Conservation (phyloP, 192 early-diverging fungal genomes). For the Dissophora ornata region DNA sequence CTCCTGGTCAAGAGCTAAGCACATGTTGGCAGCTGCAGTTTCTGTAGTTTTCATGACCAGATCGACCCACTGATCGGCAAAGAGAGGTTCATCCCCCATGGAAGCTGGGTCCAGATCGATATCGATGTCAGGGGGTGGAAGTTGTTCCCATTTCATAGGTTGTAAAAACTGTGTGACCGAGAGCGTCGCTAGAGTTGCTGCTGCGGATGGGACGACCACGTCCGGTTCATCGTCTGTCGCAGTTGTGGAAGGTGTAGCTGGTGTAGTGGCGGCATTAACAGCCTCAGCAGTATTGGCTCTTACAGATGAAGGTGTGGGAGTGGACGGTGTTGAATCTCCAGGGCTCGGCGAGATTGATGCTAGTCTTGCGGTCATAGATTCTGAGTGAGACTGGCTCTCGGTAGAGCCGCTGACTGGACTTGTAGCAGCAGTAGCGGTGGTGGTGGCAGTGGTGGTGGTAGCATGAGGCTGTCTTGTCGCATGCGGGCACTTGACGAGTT, state of each 20-base stretch:
- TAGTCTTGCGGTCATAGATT: too few relatives aligned
- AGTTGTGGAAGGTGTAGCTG: too few relatives aligned
- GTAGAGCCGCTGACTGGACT: too few relatives aligned
- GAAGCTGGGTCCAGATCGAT: slow-evolving; percentile 44
- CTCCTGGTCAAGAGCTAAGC: slow-evolving; percentile 41
- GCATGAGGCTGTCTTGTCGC: not conserved
- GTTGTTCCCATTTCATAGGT: slow-evolving; percentile 45
- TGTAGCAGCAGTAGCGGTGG: not conserved
- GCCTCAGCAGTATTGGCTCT: too few relatives aligned
- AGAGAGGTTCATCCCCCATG: slow-evolving; percentile 40
- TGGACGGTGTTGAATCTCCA: slow-evolving; percentile 6
- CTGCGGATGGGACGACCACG: not conserved
- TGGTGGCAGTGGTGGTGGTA: not conserved
- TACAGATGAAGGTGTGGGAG: slow-evolving; percentile 3
- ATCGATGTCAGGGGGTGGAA: slow-evolving; percentile 42
- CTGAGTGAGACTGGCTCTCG: too few relatives aligned
- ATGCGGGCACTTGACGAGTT: slow-evolving; percentile 14
- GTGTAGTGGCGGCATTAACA: too few relatives aligned
- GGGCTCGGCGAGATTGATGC: too few relatives aligned
- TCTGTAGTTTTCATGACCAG: slow-evolving; percentile 26
- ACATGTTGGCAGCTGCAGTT: slow-evolving; percentile 41
- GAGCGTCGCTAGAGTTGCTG: slow-evolving; percentile 6
- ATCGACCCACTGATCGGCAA: slow-evolving; percentile 34
- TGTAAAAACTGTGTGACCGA: slow-evolving; percentile 22
- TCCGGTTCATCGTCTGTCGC: not conserved